A percentile compares a stretch with the other conserved stretches of the same genome.
These are phyloP conservation scores for Auricularia cornea DNA, from an alignment of 768 basidiomycete species.

Conservation along the genomic window DNA sequence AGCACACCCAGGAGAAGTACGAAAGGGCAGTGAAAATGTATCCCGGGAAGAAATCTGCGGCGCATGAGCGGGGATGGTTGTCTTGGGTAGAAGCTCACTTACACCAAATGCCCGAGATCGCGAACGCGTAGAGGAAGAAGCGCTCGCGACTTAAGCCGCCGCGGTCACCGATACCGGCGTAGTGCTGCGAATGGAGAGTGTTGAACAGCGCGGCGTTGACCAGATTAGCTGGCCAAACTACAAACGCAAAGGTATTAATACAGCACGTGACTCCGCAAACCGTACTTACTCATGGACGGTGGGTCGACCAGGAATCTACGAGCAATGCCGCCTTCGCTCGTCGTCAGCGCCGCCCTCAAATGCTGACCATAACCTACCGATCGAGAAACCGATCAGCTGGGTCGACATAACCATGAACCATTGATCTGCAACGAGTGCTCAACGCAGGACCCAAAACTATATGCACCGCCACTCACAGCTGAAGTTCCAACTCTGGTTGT, in stretches of 20 bases:
- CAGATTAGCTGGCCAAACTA: slow-evolving; percentile 61
- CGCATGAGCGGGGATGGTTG: neutral
- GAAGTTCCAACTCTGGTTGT: slow-evolving; percentile 50
- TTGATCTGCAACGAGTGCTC: slow-evolving; percentile 15
- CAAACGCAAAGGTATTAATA: too few species aligned
- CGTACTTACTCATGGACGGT: slow-evolving; percentile 14
- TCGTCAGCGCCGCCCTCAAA: neutral
- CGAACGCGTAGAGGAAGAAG: slow-evolving; percentile 50
- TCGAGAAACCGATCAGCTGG: slow-evolving; percentile 12
- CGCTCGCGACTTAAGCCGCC: slow-evolving; percentile 50
- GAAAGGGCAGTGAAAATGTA: slow-evolving; percentile 54
- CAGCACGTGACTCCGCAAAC: too few species aligned
- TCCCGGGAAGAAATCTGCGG: slow-evolving; percentile 50
- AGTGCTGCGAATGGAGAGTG: slow-evolving; percentile 57
- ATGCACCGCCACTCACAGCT: slow-evolving; percentile 15
- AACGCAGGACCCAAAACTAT: neutral
- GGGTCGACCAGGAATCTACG: slow-evolving; percentile 15
- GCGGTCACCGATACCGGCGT: slow-evolving; percentile 33
- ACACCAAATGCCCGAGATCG: slow-evolving; percentile 36
- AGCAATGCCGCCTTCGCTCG: neutral
- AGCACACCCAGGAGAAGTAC: slow-evolving; percentile 39
- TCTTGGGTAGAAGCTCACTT: slow-evolving; percentile 11
- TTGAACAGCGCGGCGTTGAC: slow-evolving; percentile 67
- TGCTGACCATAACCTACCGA: neutral
- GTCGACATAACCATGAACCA: slow-evolving; percentile 36